Evolutionary conservation across 306 rosid species (phyloP).

Genomic region (Ziziphus jujuba): DNA sequence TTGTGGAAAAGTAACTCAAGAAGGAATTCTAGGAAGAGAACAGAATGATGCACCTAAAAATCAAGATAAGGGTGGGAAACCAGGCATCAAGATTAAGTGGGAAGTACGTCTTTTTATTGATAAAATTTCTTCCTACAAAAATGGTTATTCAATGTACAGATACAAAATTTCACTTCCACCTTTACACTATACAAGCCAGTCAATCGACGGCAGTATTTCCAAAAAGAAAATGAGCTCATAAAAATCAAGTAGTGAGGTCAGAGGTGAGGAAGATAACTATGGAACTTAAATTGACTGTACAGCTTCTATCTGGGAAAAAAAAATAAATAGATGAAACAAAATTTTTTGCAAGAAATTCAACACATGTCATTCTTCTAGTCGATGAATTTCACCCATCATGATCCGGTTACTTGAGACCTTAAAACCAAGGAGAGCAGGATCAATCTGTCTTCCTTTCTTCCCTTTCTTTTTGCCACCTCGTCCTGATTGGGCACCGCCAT

Average conservation of each 20-base stretch:
- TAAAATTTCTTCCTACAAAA: background rate
- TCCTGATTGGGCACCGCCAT: constrained; percentile 45
- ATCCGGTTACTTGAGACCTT: constrained; percentile 72
- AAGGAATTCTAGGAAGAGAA: no score
- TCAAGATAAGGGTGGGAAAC: no score
- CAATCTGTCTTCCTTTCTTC: constrained; percentile 74
- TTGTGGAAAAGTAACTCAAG: no score
- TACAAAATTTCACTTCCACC: background rate
- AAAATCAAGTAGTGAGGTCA: no score
- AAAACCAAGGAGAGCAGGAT: constrained; percentile 77
- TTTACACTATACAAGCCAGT: constrained; percentile 1
- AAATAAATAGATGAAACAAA: background rate
- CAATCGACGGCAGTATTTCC: background rate
- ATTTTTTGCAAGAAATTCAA: background rate
- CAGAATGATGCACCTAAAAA: no score
- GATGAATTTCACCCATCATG: constrained; percentile 79
- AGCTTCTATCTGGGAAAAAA: constrained; percentile 18
- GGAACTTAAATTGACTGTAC: constrained; percentile 42
- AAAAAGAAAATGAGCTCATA: no score
- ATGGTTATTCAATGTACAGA: background rate
- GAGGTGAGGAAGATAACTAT: constrained; percentile 7
- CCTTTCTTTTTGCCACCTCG: constrained; percentile 70
- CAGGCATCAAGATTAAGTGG: no score
- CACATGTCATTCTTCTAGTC: constrained; percentile 50
- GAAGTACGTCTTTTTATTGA: background rate